Evolutionary conservation across 2,329 filamentous ascomycete genomes (phyloP), one percentile per base, ranked within the genome.

Genomic region (Thelonectria discophora): DNA sequence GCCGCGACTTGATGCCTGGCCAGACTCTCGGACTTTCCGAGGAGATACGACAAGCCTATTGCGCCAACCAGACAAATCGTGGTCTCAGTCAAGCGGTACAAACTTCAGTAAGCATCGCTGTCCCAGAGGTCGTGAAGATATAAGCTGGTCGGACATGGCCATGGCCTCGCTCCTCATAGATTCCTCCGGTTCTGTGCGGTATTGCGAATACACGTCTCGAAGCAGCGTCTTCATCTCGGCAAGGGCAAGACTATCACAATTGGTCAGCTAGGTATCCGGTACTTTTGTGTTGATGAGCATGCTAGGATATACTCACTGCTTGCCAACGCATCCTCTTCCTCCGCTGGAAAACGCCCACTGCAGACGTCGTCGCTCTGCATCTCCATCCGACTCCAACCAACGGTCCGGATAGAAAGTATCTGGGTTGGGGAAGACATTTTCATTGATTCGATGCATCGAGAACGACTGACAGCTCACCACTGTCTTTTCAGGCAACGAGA

Each of bases 371-470:
- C 86, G 81, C 69, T 94, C 90, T 61, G 90, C 84, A 69, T 94
- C 92, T 2, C 91, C 92, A 47, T 89, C 84, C 9, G 84, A 82
- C 15, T 84, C 87, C 65, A 97, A 85, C 94, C 94, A 97, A 67
- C 94, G 85, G 58, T 94, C 91, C 0, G 94, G 94, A 52, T 89
- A 82, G 72, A 94, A 97, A 6, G 76, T 78, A 62, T 97, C 90
- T 0, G 93, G 90, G 45, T 93, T 84, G 1, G 90, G 88, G 73
- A 96, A 98, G 1, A 93, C 89, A 58, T 88, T 82, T 11, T 78
- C 74, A 65, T 89, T 84, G 58, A 87, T 78, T 18, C 83, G 82
- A 65, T 89, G 85, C 34, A 88, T 79, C 11, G 86, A 88, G 69
- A 83, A 86, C 1, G 87, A 83, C 74, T 89, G 87, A 64, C 82